These are phyloP conservation scores for Blastobotrys elegans DNA, from an alignment of 1,139 yeast genomes.

Conservation along the genomic window DNA sequence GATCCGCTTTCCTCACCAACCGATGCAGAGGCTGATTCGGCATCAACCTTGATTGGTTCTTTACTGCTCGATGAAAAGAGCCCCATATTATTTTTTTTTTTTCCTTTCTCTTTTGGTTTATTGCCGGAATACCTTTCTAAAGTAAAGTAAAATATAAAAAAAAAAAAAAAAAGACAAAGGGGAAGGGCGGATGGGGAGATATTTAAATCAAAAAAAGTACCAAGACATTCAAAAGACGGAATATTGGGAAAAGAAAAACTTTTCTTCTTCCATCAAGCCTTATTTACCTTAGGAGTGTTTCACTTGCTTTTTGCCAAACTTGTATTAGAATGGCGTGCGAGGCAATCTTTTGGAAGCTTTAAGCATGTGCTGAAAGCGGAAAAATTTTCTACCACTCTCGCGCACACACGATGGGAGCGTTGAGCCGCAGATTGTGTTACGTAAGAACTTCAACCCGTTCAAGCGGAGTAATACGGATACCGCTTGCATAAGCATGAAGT, in stretches of 20 bases:
- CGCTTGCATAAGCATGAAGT: too few species aligned
- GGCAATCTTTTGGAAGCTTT: too few species aligned
- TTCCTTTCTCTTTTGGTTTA: background rate
- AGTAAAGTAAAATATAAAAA: background rate
- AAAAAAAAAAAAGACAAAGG: background rate
- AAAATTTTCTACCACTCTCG: background rate
- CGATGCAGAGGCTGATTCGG: slow-evolving; percentile 3
- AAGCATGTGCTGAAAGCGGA: too few species aligned
- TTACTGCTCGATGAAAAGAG: background rate
- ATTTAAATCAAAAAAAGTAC: background rate
- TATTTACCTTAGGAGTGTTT: background rate
- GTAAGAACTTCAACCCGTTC: too few species aligned
- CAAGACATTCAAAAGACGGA: too few species aligned
- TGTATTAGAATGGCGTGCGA: background rate
- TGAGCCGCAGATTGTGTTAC: background rate
- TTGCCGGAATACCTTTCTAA: background rate
- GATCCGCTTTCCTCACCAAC: slow-evolving; percentile 4
- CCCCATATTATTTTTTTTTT: slow-evolving; percentile 1
- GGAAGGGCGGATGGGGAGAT: background rate
- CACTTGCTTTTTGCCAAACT: background rate
- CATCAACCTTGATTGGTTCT: slow-evolving; percentile 5
- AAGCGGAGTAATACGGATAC: too few species aligned
- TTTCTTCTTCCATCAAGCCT: background rate
- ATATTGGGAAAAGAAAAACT: too few species aligned
- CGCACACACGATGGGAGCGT: background rate